Evolutionary conservation across 129 eudicot species (phyloP).

Genomic region (Glebionis coronaria): DNA sequence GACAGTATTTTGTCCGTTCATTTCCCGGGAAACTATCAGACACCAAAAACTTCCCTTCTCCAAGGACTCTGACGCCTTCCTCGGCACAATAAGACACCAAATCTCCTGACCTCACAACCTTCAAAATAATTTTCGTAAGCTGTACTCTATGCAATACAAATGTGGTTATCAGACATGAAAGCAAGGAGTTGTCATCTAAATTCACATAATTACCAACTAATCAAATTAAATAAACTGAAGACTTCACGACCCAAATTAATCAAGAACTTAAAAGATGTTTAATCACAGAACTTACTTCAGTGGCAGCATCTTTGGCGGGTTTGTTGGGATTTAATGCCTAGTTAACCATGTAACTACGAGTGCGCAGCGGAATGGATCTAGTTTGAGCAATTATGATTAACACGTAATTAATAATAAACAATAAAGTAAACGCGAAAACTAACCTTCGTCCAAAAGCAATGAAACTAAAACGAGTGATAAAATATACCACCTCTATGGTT

Average conservation of each 20-base stretch:
- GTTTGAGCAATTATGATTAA: no score
- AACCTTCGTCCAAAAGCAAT: no score
- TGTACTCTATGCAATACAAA: not conserved
- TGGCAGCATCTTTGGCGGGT: slow-evolving; percentile 91
- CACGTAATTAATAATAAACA: no score
- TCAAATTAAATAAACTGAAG: slow-evolving; percentile 2
- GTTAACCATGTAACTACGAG: no score
- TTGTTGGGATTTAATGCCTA: no score
- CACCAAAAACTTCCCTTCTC: slow-evolving; percentile 86
- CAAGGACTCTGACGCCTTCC: slow-evolving; percentile 91
- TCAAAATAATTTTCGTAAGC: slow-evolving; percentile 14
- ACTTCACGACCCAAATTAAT: slow-evolving; percentile 6
- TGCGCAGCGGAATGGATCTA: no score
- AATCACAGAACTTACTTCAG: slow-evolving; percentile 53
- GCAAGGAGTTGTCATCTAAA: no score
- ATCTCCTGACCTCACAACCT: slow-evolving; percentile 98
- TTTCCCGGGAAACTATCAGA: slow-evolving; percentile 99
- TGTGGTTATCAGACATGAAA: no score
- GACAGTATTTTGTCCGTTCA: slow-evolving; percentile 90
- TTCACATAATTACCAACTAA: not conserved
- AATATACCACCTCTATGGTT: no score
- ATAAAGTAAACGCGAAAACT: no score
- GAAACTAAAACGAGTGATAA: no score
- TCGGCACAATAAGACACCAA: slow-evolving; percentile 91
- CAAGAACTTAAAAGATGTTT: not conserved